Conservation (phyloP, 129 eudicot species). For the Escallonia rubra region DNA sequence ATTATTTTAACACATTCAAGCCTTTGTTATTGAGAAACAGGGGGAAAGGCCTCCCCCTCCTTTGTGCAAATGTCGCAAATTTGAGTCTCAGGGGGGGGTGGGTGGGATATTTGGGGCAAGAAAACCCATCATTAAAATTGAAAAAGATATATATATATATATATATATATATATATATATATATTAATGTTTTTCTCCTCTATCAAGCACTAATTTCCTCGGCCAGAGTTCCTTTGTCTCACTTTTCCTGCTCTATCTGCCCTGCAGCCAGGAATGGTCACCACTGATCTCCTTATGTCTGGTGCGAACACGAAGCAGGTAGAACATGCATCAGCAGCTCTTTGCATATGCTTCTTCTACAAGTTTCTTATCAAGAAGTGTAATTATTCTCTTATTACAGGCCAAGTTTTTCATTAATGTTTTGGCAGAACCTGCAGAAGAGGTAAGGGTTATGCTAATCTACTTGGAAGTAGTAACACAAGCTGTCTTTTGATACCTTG, state of each 20-base stretch:
- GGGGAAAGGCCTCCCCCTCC: no score
- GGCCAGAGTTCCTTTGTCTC: neutral
- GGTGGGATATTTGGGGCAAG: no score
- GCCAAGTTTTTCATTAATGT: conserved; percentile 98
- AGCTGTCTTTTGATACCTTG: neutral
- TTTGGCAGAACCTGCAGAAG: conserved; percentile 97
- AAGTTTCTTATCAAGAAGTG: conserved; percentile 8
- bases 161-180: no score
- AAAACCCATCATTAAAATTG: no score
- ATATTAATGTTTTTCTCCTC: no score
- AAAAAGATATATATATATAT: no score
- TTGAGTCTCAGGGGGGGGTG: no score
- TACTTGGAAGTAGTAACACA: neutral
- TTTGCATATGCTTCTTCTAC: conserved; percentile 9
- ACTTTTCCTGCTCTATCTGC: neutral
- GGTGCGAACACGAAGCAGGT: conserved; percentile 99
- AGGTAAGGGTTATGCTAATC: conserved; percentile 36
- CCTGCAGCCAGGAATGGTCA: conserved; percentile 98
- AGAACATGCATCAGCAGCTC: neutral
- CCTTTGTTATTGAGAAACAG: no score
- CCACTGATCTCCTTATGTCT: conserved; percentile 96
- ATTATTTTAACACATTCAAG: no score
- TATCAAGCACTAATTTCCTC: no score
- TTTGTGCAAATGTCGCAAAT: no score
- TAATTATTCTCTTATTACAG: conserved; percentile 38